Evolutionary conservation across 192 early-diverging fungal genomes (phyloP), one percentile per base, ranked within the genome.

Genomic region (Phycomyces blakesleeanus): DNA sequence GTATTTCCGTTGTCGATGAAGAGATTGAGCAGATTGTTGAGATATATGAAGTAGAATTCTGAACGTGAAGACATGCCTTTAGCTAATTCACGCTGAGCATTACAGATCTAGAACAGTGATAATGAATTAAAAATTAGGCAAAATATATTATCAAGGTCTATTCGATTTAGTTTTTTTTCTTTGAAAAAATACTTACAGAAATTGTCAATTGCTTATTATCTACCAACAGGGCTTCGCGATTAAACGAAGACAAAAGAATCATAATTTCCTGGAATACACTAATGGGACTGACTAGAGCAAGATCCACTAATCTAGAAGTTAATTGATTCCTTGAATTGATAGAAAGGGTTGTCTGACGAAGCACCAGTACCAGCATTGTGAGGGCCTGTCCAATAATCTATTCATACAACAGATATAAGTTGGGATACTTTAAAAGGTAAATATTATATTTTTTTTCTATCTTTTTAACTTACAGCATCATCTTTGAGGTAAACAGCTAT

Each of bases 1-100:
- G 68, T 70, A 20, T 79, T 77, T 14, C 83, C 85, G 57, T 82
- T 87, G 20, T 87, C 85, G 16, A 85, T 80, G 68, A 87, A 87
- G 21, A 82, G 63, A 25, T 63, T 67, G 50, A 87, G 74, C 2
- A 87, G 65, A 44, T 69, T 77, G n/a, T 47, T 68, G 50, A 87
- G 56, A 61, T 83, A 87, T 0, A 78, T 58, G 2, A 51, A 55
- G 40, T 87, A 84, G 40, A 81, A 83, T 44, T 87, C 85, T 3
- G 85, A 83, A 0, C 83, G 72, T 11, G 59, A 38, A 29, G 60
- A 69, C 37, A 82, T 71, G 27, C 74, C 66, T 52, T 70, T 71
- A 29, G 85, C 85, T n/a, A 87, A 50, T 16, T 76, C 66, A 20
- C 75, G 21, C 44, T 78, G 74, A 22, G 79, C 74, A 51, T 56